Evolutionary conservation across 2,329 filamentous ascomycete species (phyloP).

Genomic region (Fusarium drepaniforme): DNA sequence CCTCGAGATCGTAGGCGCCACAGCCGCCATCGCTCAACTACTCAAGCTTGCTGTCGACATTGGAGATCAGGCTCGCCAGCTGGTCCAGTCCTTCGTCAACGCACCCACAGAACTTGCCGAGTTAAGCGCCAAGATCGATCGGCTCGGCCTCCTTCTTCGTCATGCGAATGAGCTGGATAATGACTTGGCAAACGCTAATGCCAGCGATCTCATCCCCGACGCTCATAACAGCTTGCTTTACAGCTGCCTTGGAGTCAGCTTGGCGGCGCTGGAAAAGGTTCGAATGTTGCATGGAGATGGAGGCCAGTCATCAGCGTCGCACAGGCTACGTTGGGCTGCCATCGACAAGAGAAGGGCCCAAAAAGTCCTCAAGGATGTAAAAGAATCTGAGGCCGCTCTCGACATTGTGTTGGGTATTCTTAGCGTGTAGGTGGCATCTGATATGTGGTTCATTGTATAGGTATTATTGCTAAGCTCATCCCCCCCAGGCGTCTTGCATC

Average conservation of each 20-base stretch:
- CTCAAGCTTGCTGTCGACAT: not conserved
- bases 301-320: accelerated
- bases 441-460: not conserved
- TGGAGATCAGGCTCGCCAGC: not conserved
- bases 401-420: not conserved
- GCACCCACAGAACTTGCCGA: not conserved
- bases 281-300: not conserved
- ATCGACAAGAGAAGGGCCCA: not conserved
- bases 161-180: not conserved
- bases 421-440: not conserved
- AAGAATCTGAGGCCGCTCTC: not conserved
- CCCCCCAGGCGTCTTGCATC: not conserved
- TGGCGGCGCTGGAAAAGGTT: not conserved
- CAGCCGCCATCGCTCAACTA: not conserved
- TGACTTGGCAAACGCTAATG: not conserved
- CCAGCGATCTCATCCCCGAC: not conserved
- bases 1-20: not conserved
- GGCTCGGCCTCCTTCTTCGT: not conserved
- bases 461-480: not conserved
- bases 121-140: not conserved
- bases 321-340: not conserved
- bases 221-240: not conserved
- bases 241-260: not conserved
- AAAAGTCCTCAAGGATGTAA: not conserved
- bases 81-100: not conserved